Evolutionary conservation across 78 protist species (phyloP).

Genomic region (Bigelowiella natans): DNA sequence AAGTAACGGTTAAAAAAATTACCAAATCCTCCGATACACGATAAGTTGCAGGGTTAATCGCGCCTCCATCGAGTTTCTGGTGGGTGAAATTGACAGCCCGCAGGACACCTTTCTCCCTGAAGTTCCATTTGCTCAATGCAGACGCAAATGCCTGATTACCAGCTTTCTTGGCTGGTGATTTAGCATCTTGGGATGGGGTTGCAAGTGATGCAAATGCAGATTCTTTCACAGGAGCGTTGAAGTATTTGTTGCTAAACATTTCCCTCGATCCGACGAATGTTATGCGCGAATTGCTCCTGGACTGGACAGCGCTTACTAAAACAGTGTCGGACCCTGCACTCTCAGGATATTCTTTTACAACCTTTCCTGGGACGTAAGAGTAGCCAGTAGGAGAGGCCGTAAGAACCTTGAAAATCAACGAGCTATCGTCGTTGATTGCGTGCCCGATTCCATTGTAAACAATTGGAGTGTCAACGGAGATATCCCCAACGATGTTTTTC

Average conservation of each 20-base stretch:
- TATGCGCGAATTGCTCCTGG: constrained; percentile 68
- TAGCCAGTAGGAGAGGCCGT: constrained; percentile 43
- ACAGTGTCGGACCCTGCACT: constrained; percentile 43
- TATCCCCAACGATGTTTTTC: too few species aligned
- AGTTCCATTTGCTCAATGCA: background rate
- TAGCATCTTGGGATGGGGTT: too few species aligned
- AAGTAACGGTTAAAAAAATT: background rate
- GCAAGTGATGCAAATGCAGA: too few species aligned
- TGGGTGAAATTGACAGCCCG: constrained; percentile 2
- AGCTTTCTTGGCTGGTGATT: background rate
- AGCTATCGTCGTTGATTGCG: constrained; percentile 10
- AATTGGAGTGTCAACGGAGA: too few species aligned
- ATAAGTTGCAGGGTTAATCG: background rate
- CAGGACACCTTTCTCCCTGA: constrained; percentile 11
- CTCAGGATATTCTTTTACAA: too few species aligned
- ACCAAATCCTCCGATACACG: background rate
- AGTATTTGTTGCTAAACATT: constrained; percentile 45
- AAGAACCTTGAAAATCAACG: constrained; percentile 38
- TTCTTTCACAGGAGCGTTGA: too few species aligned
- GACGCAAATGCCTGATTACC: constrained; percentile 11
- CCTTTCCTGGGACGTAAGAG: too few species aligned
- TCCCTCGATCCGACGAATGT: constrained; percentile 55
- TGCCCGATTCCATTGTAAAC: too few species aligned
- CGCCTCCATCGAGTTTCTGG: background rate
- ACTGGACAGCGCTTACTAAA: constrained; percentile 64